A percentile compares a stretch with the other conserved stretches of the same genome.
Evolutionary conservation across 257 asterid species (phyloP).

Genomic region (Plantago elongata): DNA sequence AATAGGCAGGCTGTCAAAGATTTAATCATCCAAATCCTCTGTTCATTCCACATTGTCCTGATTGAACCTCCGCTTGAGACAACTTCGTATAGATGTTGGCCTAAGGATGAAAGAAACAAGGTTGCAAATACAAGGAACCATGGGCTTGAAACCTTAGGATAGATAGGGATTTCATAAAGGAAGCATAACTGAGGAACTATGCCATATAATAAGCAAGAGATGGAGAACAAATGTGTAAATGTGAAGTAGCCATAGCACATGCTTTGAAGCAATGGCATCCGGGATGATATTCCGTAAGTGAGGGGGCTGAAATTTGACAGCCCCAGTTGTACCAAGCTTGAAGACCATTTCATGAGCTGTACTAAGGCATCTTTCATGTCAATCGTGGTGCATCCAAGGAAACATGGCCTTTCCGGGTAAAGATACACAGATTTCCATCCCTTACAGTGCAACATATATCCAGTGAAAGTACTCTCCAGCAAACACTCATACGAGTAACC

Average conservation of each 20-base stretch:
- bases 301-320: conserved; percentile 47
- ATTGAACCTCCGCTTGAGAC: conserved; percentile 39
- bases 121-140: conserved; percentile 45
- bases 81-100: conserved; percentile 41
- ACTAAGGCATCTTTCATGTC: conserved; percentile 59
- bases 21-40: conserved; percentile 45
- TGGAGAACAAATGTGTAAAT: conserved; percentile 32
- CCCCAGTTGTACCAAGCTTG: conserved; percentile 56
- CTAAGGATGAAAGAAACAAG: conserved; percentile 32
- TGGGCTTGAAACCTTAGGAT: conserved; percentile 44
- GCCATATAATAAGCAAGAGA: conserved; percentile 45
- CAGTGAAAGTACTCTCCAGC: conserved; percentile 61
- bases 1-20: conserved; percentile 51
- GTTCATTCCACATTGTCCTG: conserved; percentile 54
- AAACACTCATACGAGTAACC: conserved; percentile 64
- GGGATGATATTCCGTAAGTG: conserved; percentile 37
- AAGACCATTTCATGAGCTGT: conserved; percentile 65
- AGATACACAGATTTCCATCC: conserved; percentile 59
- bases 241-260: conserved; percentile 50
- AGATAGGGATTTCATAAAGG: conserved; percentile 41
- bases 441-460: conserved; percentile 47
- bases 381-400: conserved; percentile 51
- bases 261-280: conserved; percentile 43
- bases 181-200: conserved; percentile 42
- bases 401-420: conserved; percentile 53